Evolutionary conservation across 108 stramenopile genomes (phyloP).

Genomic region (Asterionellopsis glacialis): DNA sequence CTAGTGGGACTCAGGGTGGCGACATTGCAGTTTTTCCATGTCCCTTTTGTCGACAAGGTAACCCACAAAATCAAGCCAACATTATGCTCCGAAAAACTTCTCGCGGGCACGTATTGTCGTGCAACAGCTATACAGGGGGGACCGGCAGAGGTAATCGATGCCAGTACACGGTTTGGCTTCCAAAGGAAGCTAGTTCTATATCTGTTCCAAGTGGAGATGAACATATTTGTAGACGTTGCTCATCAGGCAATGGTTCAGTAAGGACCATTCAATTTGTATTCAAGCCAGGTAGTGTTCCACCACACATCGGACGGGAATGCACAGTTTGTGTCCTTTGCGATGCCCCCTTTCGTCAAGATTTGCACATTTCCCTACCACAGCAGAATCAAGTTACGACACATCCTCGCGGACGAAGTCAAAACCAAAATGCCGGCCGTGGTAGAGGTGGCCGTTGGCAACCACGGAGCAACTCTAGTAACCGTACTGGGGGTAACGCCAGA

Average conservation of each 20-base stretch:
- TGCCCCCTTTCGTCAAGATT: slow-evolving; percentile 51
- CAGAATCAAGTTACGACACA: slow-evolving; percentile 52
- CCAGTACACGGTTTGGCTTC: slow-evolving; percentile 71
- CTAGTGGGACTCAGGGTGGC: slow-evolving; percentile 59
- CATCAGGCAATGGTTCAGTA: slow-evolving; percentile 33
- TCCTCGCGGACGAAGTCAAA: slow-evolving; percentile 15
- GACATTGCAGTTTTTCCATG: slow-evolving; percentile 70
- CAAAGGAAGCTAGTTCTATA: slow-evolving; percentile 40
- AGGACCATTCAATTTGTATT: slow-evolving; percentile 62
- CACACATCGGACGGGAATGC: slow-evolving; percentile 55
- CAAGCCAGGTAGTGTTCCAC: slow-evolving; percentile 81
- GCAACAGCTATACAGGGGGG: slow-evolving; percentile 49
- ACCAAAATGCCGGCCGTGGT: slow-evolving; percentile 8
- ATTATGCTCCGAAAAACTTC: slow-evolving; percentile 48
- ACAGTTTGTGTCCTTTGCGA: slow-evolving; percentile 77
- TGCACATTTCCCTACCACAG: slow-evolving; percentile 59
- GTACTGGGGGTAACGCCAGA: slow-evolving; percentile 6
- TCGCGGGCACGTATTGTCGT: slow-evolving; percentile 54
- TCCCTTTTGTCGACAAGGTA: slow-evolving; percentile 60
- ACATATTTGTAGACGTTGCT: slow-evolving; percentile 44
- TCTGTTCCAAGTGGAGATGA: slow-evolving; percentile 38
- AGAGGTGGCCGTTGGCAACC: slow-evolving; percentile 1
- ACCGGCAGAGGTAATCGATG: slow-evolving; percentile 22
- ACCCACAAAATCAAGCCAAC: slow-evolving; percentile 18
- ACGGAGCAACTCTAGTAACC: slow-evolving; percentile 2